phyloP scores from a whole-genome alignment of 495 filamentous ascomycete genomes.

The Penicillium macrosclerotiorum region DNA sequence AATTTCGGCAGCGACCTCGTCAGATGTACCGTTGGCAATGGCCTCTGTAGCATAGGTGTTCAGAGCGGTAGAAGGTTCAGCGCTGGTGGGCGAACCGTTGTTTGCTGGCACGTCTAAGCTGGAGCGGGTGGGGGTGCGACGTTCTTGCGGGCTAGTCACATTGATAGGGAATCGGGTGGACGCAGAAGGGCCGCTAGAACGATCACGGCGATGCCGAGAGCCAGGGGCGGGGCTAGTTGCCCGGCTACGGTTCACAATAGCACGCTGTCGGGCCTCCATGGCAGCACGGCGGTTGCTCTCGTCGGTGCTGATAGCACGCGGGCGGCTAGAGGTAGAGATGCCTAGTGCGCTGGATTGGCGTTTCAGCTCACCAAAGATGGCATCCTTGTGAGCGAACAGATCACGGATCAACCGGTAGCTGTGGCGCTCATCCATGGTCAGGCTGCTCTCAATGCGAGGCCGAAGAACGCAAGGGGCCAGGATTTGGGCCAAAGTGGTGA shows the following conservation, averaged over 20 bases:
- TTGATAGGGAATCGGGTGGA: constrained; percentile 79
- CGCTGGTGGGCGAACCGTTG: constrained; percentile 24
- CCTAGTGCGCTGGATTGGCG: constrained; percentile 70
- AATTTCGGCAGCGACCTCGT: constrained; percentile 31
- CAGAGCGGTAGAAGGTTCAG: constrained; percentile 28
- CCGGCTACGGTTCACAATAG: constrained; percentile 72
- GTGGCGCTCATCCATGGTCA: constrained; percentile 94
- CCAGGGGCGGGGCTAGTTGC: constrained; percentile 72
- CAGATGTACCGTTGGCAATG: constrained; percentile 36
- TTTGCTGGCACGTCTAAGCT: constrained; percentile 64
- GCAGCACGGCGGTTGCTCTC: constrained; percentile 92
- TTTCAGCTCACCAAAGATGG: constrained; percentile 95
- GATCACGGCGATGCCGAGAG: constrained; percentile 67
- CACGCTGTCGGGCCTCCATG: constrained; percentile 87
- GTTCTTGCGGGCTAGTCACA: constrained; percentile 58
- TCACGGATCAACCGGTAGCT: constrained; percentile 90
- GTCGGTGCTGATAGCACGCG: constrained; percentile 90
- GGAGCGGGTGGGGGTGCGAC: constrained; percentile 46
- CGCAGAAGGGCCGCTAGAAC: constrained; percentile 71
- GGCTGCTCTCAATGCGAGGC: constrained; percentile 76
- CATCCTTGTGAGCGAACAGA: constrained; percentile 88
- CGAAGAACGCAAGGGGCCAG: constrained; percentile 87
- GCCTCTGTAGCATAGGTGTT: constrained; percentile 28
- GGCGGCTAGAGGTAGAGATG: constrained; percentile 45
- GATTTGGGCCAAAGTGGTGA: constrained; percentile 70